phyloP scores from a whole-genome alignment of 176 grass and related monocot species.

The Otatea glauca region DNA sequence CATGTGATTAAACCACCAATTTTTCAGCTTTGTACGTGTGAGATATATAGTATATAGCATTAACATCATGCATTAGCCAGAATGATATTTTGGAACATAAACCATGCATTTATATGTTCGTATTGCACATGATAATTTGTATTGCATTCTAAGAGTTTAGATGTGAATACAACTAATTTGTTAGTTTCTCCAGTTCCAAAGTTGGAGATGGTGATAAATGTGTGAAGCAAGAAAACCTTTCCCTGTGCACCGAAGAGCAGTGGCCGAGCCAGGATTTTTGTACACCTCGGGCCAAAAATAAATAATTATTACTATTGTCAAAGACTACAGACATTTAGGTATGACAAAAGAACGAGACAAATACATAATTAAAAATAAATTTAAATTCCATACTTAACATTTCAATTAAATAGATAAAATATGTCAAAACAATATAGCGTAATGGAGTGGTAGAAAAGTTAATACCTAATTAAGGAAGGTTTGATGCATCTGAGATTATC shows the following conservation, averaged over 20 bases:
- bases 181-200: background rate
- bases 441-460: no score
- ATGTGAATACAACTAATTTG: background rate
- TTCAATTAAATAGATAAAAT: no score
- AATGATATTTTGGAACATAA: background rate
- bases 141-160: background rate
- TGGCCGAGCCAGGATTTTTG: no score
- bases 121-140: background rate
- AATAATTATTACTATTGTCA: no score
- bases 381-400: no score
- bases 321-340: no score
- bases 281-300: no score
- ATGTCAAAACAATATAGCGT: no score
- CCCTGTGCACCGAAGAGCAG: slow-evolving; percentile 32
- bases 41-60: background rate
- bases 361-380: no score
- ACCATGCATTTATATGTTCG: background rate
- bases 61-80: background rate
- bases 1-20: slow-evolving; percentile 68
- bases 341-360: no score
- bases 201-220: background rate
- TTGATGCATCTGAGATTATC: no score
- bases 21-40: slow-evolving; percentile 65
- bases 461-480: no score
- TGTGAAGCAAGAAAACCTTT: slow-evolving; percentile 27